Evolutionary conservation across 164 flowering plant genomes (phyloP).

Genomic region (Dillenia turbinata): DNA sequence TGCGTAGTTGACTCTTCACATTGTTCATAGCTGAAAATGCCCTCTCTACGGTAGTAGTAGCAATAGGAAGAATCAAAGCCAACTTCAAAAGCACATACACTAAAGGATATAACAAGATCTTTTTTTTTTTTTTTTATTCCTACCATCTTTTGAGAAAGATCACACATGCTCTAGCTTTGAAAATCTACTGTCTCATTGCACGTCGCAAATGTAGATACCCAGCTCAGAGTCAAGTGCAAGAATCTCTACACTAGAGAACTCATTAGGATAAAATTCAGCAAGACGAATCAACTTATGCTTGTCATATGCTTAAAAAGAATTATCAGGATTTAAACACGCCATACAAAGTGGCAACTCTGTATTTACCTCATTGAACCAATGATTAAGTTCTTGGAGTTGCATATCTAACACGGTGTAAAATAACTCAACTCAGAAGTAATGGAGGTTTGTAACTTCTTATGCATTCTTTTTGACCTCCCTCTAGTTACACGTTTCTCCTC

Average conservation of each 20-base stretch:
- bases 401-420: too few species aligned
- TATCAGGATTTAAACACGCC: constrained; percentile 2
- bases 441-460: too few species aligned
- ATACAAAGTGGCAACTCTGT: constrained; percentile 5
- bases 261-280: constrained; percentile 1
- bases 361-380: not conserved
- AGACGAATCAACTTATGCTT: not conserved
- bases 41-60: not conserved
- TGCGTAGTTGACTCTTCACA: too few species aligned
- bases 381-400: too few species aligned
- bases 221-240: too few species aligned
- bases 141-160: not conserved
- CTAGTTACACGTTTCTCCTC: too few species aligned
- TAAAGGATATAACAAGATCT: not conserved
- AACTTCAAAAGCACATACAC: not conserved
- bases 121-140: too few species aligned
- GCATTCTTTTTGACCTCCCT: too few species aligned
- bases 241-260: not conserved
- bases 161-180: not conserved
- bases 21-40: too few species aligned
- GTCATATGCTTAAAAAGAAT: not conserved
- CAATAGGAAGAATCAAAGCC: not conserved
- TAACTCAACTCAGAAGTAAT: too few species aligned
- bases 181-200: too few species aligned
- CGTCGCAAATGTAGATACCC: too few species aligned